These are phyloP conservation scores for Trichoderma erinaceum DNA, from an alignment of 495 filamentous ascomycete genomes.

Conservation along the genomic window DNA sequence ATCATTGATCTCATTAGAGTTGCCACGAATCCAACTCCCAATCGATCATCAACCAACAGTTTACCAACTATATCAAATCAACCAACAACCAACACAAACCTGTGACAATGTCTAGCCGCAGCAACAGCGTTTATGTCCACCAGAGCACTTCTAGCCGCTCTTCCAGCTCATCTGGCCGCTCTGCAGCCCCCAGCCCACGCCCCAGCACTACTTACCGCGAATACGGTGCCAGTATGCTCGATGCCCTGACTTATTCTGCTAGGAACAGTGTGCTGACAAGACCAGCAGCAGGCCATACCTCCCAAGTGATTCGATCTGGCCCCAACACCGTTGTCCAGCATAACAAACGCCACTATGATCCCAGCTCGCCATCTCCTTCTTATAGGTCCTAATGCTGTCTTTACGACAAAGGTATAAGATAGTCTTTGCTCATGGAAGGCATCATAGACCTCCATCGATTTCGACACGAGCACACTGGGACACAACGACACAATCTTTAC, in stretches of 20 bases:
- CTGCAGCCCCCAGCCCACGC: neutral
- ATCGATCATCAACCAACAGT: neutral
- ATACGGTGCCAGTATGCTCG: neutral
- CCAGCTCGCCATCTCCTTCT: neutral
- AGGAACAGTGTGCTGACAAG: neutral
- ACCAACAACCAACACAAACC: neutral
- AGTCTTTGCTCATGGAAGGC: neutral
- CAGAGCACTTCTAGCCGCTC: neutral
- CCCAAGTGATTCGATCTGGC: neutral
- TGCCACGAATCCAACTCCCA: neutral
- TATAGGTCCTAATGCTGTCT: slow-evolving; percentile 1
- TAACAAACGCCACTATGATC: neutral
- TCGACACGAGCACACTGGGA: neutral
- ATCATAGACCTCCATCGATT: neutral
- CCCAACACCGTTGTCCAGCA: neutral
- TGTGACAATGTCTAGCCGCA: neutral
- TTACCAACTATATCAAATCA: neutral
- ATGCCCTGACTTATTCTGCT: neutral
- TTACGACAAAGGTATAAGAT: too few species aligned
- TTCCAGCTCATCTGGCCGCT: neutral
- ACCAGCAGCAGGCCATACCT: neutral
- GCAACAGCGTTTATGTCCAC: neutral
- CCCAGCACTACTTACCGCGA: neutral
- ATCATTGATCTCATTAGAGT: neutral
- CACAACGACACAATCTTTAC: neutral